Evolutionary conservation across 1,284 basidiomycete species (phyloP).

Genomic region (Exobasidium rhododendri): DNA sequence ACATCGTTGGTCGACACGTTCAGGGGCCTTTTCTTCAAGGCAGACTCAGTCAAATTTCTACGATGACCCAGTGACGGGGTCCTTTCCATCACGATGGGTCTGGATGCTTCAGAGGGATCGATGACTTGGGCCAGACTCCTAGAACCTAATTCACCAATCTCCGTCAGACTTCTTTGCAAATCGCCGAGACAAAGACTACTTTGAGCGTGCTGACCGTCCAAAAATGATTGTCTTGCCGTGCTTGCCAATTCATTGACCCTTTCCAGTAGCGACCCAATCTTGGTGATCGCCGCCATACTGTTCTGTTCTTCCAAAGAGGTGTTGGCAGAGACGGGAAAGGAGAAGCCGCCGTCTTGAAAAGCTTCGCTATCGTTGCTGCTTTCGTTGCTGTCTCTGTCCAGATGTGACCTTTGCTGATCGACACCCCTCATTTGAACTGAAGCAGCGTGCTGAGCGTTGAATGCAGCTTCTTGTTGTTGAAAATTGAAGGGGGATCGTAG

Average conservation of each 20-base stretch:
- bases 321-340: neutral
- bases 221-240: constrained; percentile 36
- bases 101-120: neutral
- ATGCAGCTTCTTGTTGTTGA: neutral
- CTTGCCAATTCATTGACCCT: constrained; percentile 39
- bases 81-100: neutral
- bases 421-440: neutral
- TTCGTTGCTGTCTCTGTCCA: neutral
- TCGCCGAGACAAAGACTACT: constrained; percentile 41
- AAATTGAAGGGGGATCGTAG: neutral
- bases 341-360: neutral
- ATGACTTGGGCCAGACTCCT: constrained; percentile 26
- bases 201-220: constrained; percentile 32
- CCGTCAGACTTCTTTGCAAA: constrained; percentile 33
- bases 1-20: constrained; percentile 4
- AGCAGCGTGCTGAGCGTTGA: neutral
- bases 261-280: constrained; percentile 38
- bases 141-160: constrained; percentile 38
- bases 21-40: constrained; percentile 4
- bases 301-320: constrained; percentile 1
- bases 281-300: constrained; percentile 16
- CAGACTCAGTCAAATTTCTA: constrained; percentile 5
- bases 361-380: neutral
- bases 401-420: neutral
- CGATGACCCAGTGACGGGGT: constrained; percentile 6